Conservation (phyloP, 2,329 filamentous ascomycete genomes). For the Sclerotinia subarctica region DNA sequence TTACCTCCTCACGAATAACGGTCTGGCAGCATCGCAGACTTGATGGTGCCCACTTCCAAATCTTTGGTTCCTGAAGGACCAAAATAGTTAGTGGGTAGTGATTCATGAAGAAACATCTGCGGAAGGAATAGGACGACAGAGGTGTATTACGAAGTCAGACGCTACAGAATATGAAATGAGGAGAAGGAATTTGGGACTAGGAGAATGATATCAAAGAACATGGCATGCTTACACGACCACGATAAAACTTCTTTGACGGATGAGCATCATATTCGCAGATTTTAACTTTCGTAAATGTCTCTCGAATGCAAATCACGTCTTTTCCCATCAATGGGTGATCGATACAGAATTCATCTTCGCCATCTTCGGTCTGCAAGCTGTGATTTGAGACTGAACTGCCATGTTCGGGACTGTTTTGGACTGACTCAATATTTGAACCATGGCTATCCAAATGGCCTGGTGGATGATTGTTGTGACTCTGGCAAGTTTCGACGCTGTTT, state of each 20-base stretch:
- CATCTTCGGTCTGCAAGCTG: background rate
- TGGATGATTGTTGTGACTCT: background rate
- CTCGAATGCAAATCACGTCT: background rate
- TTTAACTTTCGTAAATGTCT: background rate
- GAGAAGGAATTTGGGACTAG: background rate
- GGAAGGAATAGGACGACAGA: fast-evolving
- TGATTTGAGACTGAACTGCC: background rate
- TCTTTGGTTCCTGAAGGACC: background rate
- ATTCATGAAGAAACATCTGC: fast-evolving
- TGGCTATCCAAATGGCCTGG: background rate
- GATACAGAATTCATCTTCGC: background rate
- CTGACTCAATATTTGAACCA: fast-evolving
- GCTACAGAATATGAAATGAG: background rate
- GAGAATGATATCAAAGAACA: background rate
- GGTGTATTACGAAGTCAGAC: fast-evolving
- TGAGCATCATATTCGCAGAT: background rate
- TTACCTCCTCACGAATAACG: background rate
- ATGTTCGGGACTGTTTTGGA: background rate
- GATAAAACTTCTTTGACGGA: background rate
- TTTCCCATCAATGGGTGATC: slow-evolving; percentile 2
- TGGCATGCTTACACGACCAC: background rate
- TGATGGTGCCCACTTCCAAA: slow-evolving; percentile 1
- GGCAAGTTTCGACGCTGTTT: background rate
- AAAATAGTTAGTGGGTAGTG: background rate
- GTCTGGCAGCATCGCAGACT: slow-evolving; percentile 1